Evolutionary conservation across 148 eudicot genomes (phyloP), one percentile per base, ranked within the genome.

Genomic region (Diospyros lotus): DNA sequence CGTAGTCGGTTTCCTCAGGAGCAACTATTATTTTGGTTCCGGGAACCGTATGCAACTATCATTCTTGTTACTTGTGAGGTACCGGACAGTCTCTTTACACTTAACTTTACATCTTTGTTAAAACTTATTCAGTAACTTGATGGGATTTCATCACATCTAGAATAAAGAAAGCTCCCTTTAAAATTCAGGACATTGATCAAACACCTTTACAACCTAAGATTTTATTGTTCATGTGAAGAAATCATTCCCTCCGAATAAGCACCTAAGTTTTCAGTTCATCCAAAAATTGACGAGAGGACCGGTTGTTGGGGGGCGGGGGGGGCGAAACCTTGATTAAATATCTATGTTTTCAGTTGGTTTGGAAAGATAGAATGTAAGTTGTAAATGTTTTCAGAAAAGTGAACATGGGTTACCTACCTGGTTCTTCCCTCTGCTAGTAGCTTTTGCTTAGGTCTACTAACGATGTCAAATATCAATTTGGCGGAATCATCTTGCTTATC

Each of bases 41-140:
- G 96, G 65, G 97, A 95, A 77, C 98, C 97, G 68, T 95, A 95
- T 86, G 98, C 98, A 42, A 92, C 96, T 71, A 82, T 95, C 70
- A 87, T 95, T 82, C 90, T 95, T 78, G 96, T 95, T 73, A 90
- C 97, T 52, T 95, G 98, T 81, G 98, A 92, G 96, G 98, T 95
- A 80, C 72, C 52, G 78, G 42, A 42, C 75, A 61, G 39, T 52
- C 46, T 51, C 58, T 58, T 68, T 41, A 69, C 44, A 17, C 48
- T 13, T 53, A 8, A 14, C n/a, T 73, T 13, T 52, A 5, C 12
- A 58, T 66, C 9, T 48, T 55, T 1, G 8, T 72, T 45, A 41
- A 4, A 62, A 13, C 13, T 54, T 48, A 12, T n/a, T 10, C 6
- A 43, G 60, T 38, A n/a, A 53, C 65, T 66, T 51, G 66, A 42